Base-by-base conservation (phyloP, 768 basidiomycete species). In the Cyclocybe cylindracea region DNA sequence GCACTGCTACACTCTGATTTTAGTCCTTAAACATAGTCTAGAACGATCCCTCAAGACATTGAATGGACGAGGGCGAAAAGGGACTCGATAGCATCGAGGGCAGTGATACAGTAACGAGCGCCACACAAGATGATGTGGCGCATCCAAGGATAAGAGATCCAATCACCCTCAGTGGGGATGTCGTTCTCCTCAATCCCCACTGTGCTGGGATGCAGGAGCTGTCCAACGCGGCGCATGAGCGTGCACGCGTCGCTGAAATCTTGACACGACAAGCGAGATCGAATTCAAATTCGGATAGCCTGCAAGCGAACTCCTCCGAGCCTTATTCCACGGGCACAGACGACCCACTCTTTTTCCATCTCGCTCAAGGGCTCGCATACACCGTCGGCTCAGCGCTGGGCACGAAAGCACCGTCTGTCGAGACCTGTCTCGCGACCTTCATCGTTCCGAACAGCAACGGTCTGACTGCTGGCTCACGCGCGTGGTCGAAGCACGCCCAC, bases 401-500 rank as follows among this genome's bases (percentile, higher is more conserved):
- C 0, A 67, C 66, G 10, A 66, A 62, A 4, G 81, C 84, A 2
- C 84, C 85, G 2, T 73, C 76, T 1, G 58, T 61, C 2, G 70
- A 77, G n/a, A 63, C 64, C 7, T 86, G 85, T 60, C 73, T 82
- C 5, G 62, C 67, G 10, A 82, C 84, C 1, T 87, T 82, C 61
- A 64, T 73, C 4, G 55, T 72, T 16, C 67, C 77, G 5, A 85
- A 83, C 54, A 77, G 62, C 14, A 77, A 68, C 33, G 76, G 72
- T 2, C 72, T 87, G 39, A 82, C 74, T 2, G 78, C 79, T 3
- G 85, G 85, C 10, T 79, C 83, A 2, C 77, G 83, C 24, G 84
- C 85, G 5, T 87, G 84, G 84, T 76, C 82, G 2, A 87, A 87
- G 55, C 85, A 87, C 55, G 75, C 77, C 1, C 84, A 84, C 54